Percentiles rank a stretch among this genome's conserved stretches.
Conservation (phyloP, 2,329 filamentous ascomycete genomes). For the Thelonectria rubi region DNA sequence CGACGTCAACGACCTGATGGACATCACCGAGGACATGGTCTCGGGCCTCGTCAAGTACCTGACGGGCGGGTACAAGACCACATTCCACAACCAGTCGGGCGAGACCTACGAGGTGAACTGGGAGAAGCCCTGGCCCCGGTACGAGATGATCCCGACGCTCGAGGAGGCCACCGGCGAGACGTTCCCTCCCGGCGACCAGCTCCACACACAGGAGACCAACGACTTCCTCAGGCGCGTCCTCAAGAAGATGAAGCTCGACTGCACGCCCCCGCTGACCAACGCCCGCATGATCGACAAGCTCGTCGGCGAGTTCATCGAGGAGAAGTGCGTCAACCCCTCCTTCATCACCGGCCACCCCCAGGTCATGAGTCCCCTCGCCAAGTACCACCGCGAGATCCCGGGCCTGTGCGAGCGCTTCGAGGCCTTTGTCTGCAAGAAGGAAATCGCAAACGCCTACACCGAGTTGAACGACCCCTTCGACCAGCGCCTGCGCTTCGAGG, state of each 20-base stretch:
- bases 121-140: constrained; percentile 90
- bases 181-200: constrained; percentile 87
- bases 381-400: constrained; percentile 83
- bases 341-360: constrained; percentile 71
- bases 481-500: constrained; percentile 84
- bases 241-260: constrained; percentile 91
- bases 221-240: constrained; percentile 85
- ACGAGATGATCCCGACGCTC: constrained; percentile 89
- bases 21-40: constrained; percentile 91
- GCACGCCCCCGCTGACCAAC: constrained; percentile 89
- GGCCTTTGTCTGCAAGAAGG: constrained; percentile 80
- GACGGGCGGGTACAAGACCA: constrained; percentile 85
- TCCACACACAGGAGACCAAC: constrained; percentile 90
- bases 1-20: constrained; percentile 83
- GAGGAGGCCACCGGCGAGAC: constrained; percentile 91
- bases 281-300: constrained; percentile 97
- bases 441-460: constrained; percentile 96
- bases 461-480: constrained; percentile 95
- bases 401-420: constrained; percentile 98
- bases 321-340: constrained; percentile 89
- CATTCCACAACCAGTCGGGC: constrained; percentile 85
- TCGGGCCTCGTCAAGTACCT: constrained; percentile 88
- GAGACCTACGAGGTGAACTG: constrained; percentile 94
- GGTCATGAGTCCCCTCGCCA: constrained; percentile 89
- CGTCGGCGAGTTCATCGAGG: constrained; percentile 93